A percentile compares a stretch with the other conserved stretches of the same genome.
Evolutionary conservation across 2,329 filamentous ascomycete genomes (phyloP).

Genomic region (Fusarium scirpi): DNA sequence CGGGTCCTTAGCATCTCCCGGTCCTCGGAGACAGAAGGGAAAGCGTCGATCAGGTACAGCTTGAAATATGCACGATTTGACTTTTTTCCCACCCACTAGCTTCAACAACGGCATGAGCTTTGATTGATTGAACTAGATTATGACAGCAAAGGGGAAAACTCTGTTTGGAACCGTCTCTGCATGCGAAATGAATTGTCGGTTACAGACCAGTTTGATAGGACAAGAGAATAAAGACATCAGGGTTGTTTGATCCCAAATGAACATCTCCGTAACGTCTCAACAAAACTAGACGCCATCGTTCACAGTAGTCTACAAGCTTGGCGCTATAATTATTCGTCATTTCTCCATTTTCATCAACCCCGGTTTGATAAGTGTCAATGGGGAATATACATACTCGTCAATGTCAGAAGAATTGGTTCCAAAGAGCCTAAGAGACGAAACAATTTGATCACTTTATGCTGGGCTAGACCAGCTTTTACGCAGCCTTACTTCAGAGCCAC

Average conservation of each 20-base stretch:
- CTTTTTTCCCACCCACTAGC: constrained; percentile 8
- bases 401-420: neutral
- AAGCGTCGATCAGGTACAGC: constrained; percentile 34
- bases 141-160: constrained; percentile 19
- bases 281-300: constrained; percentile 31
- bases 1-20: constrained; percentile 15
- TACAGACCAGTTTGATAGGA: constrained; percentile 5
- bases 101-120: neutral
- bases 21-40: constrained; percentile 20
- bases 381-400: constrained; percentile 26
- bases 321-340: constrained; percentile 13
- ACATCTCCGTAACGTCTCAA: constrained; percentile 11
- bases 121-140: constrained; percentile 23
- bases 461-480: neutral
- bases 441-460: neutral
- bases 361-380: constrained; percentile 14
- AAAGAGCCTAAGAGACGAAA: neutral
- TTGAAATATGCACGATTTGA: constrained; percentile 21
- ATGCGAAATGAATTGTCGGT: neutral
- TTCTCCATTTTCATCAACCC: constrained; percentile 16
- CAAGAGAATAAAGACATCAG: neutral
- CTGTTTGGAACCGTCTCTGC: constrained; percentile 12
- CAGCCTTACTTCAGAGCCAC: neutral
- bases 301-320: neutral
- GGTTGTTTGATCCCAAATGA: neutral